Conservation (phyloP, 768 basidiomycete genomes). For the Trametes punicea region DNA sequence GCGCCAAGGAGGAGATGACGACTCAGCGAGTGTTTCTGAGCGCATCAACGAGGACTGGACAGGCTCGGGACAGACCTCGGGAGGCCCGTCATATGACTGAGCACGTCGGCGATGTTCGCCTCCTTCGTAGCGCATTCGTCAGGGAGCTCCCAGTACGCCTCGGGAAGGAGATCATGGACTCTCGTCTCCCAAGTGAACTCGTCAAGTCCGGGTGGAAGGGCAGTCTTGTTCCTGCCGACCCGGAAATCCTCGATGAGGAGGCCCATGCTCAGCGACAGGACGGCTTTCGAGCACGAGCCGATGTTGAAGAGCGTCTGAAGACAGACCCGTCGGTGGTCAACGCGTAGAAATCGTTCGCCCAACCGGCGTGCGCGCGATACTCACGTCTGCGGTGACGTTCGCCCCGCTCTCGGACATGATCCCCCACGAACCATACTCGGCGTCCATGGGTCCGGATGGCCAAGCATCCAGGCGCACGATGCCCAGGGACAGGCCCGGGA, state of each 20-base stretch:
- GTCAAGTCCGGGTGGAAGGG: constrained; percentile 21
- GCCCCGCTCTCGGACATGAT: constrained; percentile 12
- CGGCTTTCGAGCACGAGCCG: constrained; percentile 33
- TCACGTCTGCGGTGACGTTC: constrained; percentile 7
- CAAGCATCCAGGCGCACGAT: constrained; percentile 1
- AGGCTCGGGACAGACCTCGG: constrained; percentile 28
- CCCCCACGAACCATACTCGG: constrained; percentile 13
- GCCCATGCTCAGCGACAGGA: constrained; percentile 27
- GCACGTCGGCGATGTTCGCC: constrained; percentile 36
- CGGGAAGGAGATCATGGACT: constrained; percentile 35
- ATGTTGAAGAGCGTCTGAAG: constrained; percentile 31
- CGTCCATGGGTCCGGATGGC: not conserved
- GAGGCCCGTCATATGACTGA: constrained; percentile 26
- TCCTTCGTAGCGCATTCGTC: constrained; percentile 40
- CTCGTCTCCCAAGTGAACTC: constrained; percentile 30
- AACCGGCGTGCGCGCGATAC: too few relatives aligned
- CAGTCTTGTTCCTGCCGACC: constrained; percentile 26
- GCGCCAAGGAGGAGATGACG: not conserved
- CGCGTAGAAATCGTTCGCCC: too few relatives aligned
- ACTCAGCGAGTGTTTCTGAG: too few relatives aligned
- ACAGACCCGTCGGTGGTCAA: not conserved
- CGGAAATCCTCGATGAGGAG: constrained; percentile 34
- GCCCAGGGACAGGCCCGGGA: constrained; percentile 12
- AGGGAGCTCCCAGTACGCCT: constrained; percentile 38
- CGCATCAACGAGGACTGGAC: not conserved